A percentile compares a stretch with the other conserved stretches of the same genome.
Evolutionary conservation across 768 basidiomycete genomes (phyloP).

Genomic region (Chalciporus pseudorubinellus): DNA sequence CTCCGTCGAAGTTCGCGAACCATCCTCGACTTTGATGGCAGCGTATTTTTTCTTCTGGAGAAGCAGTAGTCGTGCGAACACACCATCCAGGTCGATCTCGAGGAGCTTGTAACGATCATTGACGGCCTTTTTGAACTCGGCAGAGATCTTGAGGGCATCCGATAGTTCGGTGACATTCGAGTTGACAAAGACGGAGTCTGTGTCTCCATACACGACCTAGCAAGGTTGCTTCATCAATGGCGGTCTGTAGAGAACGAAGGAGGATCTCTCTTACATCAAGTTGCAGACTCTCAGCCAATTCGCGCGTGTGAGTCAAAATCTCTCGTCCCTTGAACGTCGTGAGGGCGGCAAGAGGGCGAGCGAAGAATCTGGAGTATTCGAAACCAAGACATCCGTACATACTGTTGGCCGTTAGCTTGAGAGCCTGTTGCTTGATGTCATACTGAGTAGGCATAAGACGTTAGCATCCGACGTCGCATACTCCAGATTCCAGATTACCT

Average conservation of each 20-base stretch:
- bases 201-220: conserved; percentile 98
- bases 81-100: conserved; percentile 93
- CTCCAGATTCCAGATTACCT: conserved; percentile 48
- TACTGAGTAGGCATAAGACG: conserved; percentile 48
- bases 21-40: conserved; percentile 90
- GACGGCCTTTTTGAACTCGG: conserved; percentile 91
- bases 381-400: conserved; percentile 99
- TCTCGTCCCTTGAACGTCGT: conserved; percentile 98
- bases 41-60: conserved; percentile 99
- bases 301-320: conserved; percentile 89
- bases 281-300: conserved; percentile 85
- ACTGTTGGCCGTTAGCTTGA: conserved; percentile 98
- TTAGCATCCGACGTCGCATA: not conserved
- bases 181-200: conserved; percentile 98
- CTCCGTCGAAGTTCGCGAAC: conserved; percentile 73
- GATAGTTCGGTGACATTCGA: conserved; percentile 87
- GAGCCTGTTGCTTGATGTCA: conserved; percentile 94
- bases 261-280: conserved; percentile 67
- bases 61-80: conserved; percentile 89
- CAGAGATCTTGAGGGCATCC: conserved; percentile 88
- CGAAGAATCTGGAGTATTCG: conserved; percentile 95
- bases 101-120: conserved; percentile 94
- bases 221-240: not conserved
- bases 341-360: conserved; percentile 92
- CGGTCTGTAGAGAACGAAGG: not conserved